These are phyloP conservation scores for Penicillium daleae DNA, from an alignment of 495 filamentous ascomycete species.

Conservation along the genomic window DNA sequence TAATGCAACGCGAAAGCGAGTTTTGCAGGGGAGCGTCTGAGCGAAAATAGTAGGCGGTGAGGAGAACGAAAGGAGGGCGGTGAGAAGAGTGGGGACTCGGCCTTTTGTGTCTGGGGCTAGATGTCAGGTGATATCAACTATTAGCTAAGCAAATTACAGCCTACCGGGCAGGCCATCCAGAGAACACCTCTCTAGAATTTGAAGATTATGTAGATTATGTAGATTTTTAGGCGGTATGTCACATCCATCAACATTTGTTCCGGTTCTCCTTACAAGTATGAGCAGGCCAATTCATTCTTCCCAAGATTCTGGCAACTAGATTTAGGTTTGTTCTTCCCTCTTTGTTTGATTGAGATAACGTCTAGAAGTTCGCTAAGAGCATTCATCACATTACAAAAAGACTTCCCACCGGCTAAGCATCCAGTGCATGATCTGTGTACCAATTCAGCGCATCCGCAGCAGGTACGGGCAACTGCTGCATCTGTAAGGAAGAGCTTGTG, in stretches of 20 bases:
- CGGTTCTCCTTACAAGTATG: background rate
- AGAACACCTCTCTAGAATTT: no score
- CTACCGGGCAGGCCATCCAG: no score
- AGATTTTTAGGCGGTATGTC: background rate
- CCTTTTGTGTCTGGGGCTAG: background rate
- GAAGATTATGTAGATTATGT: no score
- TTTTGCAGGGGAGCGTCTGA: conserved; percentile 17
- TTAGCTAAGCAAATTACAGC: no score
- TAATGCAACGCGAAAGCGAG: conserved; percentile 16
- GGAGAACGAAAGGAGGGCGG: background rate
- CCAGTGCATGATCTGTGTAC: background rate
- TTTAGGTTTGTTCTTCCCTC: no score
- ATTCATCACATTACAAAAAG: background rate
- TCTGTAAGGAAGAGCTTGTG: background rate
- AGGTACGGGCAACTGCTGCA: background rate
- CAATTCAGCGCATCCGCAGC: background rate
- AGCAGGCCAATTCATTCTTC: no score
- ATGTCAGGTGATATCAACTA: no score
- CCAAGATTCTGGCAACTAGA: no score
- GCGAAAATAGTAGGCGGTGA: conserved; percentile 17
- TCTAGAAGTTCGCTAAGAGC: background rate
- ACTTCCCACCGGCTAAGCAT: background rate
- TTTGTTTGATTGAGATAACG: background rate
- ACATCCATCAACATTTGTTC: background rate
- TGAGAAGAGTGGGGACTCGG: conserved; percentile 3